phyloP scores from a whole-genome alignment of 208 protist genomes.

The Trypanosoma melophagium region DNA sequence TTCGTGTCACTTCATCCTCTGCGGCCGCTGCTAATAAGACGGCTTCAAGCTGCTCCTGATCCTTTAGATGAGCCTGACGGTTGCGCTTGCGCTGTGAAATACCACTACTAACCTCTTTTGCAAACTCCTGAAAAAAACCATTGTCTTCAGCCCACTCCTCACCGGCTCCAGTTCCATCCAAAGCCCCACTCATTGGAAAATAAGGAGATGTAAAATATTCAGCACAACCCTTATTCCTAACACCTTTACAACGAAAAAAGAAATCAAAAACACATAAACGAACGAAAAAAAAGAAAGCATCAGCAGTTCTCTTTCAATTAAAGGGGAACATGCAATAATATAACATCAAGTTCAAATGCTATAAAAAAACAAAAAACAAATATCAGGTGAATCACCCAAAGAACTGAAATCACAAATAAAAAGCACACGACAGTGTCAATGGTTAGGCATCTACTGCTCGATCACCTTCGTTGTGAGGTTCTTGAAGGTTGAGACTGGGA shows the following conservation, averaged over 20 bases:
- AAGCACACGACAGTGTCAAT: neutral
- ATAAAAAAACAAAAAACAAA: no score
- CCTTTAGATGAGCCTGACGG: conserved; percentile 34
- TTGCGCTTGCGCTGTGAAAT: conserved; percentile 57
- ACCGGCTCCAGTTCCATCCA: conserved; percentile 11
- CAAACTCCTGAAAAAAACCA: conserved; percentile 70
- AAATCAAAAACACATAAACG: neutral
- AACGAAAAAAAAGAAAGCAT: conserved; percentile 20
- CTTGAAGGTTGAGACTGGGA: conserved; percentile 83
- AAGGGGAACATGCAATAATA: neutral
- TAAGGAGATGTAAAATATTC: neutral
- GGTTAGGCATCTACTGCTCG: conserved; percentile 47
- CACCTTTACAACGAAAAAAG: neutral
- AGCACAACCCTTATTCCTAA: neutral
- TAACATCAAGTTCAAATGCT: no score
- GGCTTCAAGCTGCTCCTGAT: conserved; percentile 17
- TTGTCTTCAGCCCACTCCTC: conserved; percentile 70
- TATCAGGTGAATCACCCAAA: no score
- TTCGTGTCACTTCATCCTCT: conserved; percentile 28
- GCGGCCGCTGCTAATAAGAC: conserved; percentile 6
- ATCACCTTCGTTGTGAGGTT: conserved; percentile 79
- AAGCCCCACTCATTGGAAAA: neutral
- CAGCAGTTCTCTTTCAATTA: neutral
- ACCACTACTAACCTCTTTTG: conserved; percentile 17
- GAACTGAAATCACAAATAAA: conserved; percentile 2